These are phyloP conservation scores for Drechslerella dactyloides DNA, from an alignment of 2,329 filamentous ascomycete species.

Conservation along the genomic window DNA sequence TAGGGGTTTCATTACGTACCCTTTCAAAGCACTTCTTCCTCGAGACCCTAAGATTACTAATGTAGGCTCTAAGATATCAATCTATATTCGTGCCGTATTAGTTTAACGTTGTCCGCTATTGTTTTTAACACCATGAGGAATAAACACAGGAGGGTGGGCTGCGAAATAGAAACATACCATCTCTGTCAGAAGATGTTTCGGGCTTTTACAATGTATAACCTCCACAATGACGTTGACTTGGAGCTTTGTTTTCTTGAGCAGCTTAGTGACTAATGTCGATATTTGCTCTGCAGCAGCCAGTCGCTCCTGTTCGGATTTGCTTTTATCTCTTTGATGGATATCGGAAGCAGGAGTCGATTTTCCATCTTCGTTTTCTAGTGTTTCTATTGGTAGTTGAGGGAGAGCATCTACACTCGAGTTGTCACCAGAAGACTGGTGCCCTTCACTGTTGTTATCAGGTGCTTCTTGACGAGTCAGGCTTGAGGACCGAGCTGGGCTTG, in stretches of 20 bases:
- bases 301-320: constrained; percentile 76
- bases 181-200: constrained; percentile 93
- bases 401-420: constrained; percentile 35
- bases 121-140: constrained; percentile 2
- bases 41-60: constrained; percentile 91
- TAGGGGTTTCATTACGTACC: constrained; percentile 65
- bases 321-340: constrained; percentile 22
- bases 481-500: constrained; percentile 31
- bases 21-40: constrained; percentile 89
- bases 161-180: constrained; percentile 60
- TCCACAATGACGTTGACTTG: constrained; percentile 94
- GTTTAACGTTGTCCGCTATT: constrained; percentile 9
- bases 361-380: constrained; percentile 48
- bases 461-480: constrained; percentile 27
- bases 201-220: constrained; percentile 97
- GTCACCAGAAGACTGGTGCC: constrained; percentile 14
- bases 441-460: constrained; percentile 25
- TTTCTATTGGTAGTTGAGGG: constrained; percentile 21
- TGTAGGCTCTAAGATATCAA: constrained; percentile 88
- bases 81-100: constrained; percentile 58
- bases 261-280: constrained; percentile 79
- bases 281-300: constrained; percentile 81
- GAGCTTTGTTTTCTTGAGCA: constrained; percentile 86
- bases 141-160: background rate
- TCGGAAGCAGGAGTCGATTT: constrained; percentile 1